Percentiles rank a stretch among this genome's conserved stretches.
Evolutionary conservation across 2,329 filamentous ascomycete genomes (phyloP).

Genomic region (Ceratocystis huliohia): DNA sequence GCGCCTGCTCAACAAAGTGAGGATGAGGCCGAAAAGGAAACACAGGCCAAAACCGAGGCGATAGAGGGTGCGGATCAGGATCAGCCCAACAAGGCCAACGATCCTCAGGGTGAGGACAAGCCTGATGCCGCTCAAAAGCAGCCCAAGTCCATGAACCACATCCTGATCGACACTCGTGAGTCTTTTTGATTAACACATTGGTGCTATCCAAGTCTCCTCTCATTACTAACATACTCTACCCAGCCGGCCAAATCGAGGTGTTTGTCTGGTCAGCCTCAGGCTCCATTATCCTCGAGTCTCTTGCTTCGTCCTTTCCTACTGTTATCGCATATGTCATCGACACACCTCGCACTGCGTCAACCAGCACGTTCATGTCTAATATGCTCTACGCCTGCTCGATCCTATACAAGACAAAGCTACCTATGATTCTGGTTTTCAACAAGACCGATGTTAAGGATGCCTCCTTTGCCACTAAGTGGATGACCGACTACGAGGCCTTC

Average conservation of each 20-base stretch:
- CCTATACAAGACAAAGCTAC: constrained; percentile 94
- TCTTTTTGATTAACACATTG: not conserved
- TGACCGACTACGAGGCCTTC: constrained; percentile 97
- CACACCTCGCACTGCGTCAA: constrained; percentile 83
- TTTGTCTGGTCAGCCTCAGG: constrained; percentile 97
- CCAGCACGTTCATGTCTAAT: constrained; percentile 98
- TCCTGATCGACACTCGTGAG: constrained; percentile 74
- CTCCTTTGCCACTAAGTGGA: constrained; percentile 91
- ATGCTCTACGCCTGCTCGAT: constrained; percentile 99
- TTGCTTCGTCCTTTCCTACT: constrained; percentile 89
- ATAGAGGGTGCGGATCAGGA: constrained; percentile 90
- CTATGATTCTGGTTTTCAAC: constrained; percentile 98
- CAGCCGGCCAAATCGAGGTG: constrained; percentile 85
- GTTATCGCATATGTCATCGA: constrained; percentile 97
- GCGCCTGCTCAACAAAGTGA: constrained; percentile 27
- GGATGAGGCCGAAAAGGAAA: constrained; percentile 57
- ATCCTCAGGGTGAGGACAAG: constrained; percentile 76
- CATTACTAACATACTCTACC: not conserved
- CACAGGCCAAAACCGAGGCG: constrained; percentile 83
- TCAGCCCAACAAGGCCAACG: constrained; percentile 76
- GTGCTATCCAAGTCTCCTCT: not conserved
- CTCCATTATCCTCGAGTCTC: constrained; percentile 80
- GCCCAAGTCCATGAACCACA: constrained; percentile 58
- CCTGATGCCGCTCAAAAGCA: constrained; percentile 48
- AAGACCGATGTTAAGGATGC: constrained; percentile 94